Evolutionary conservation across 768 basidiomycete species (phyloP).

Genomic region (Boletellus sp.): DNA sequence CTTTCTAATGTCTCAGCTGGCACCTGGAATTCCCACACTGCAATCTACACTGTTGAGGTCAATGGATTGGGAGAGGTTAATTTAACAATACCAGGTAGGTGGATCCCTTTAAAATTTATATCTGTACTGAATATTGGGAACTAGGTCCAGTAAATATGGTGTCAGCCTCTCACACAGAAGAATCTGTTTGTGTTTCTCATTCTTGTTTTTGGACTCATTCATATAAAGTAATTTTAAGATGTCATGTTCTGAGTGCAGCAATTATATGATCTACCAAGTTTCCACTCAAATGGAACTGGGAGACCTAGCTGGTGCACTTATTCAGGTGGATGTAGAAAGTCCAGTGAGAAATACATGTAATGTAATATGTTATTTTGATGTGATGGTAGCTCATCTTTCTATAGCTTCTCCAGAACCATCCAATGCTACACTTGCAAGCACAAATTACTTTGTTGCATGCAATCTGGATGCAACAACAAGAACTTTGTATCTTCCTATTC

Average conservation of each 20-base stretch:
- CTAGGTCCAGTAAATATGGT: not conserved
- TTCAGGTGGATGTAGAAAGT: not conserved
- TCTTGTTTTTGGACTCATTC: not conserved
- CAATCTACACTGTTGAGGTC: not conserved
- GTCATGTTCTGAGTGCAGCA: not conserved
- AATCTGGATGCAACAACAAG: not conserved
- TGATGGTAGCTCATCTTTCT: too few species aligned
- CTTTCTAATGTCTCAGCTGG: conserved; percentile 6
- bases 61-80: conserved; percentile 4
- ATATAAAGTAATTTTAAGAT: not conserved
- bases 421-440: not conserved
- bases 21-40: not conserved
- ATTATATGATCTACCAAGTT: not conserved
- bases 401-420: too few species aligned
- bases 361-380: not conserved
- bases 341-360: not conserved
- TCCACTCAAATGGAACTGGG: not conserved
- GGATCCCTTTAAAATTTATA: not conserved
- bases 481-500: not conserved
- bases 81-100: not conserved
- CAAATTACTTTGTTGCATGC: conserved; percentile 7
- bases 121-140: not conserved
- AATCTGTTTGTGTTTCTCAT: not conserved
- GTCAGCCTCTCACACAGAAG: not conserved
- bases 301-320: not conserved